These are phyloP conservation scores for Alternaria infectoria DNA, from an alignment of 2,329 filamentous ascomycete genomes.

Conservation along the genomic window DNA sequence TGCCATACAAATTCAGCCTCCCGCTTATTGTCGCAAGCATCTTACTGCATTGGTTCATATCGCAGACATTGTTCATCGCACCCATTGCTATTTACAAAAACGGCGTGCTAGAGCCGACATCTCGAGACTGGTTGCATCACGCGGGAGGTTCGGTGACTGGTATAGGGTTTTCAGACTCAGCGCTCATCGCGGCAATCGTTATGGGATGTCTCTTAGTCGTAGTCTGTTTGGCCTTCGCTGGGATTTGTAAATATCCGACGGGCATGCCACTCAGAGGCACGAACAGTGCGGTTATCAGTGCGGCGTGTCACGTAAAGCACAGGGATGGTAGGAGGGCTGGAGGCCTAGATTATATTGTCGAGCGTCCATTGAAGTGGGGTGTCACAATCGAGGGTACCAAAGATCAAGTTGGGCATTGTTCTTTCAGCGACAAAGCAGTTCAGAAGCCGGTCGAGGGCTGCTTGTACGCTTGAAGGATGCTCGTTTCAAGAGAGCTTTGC, in stretches of 20 bases:
- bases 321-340: background rate
- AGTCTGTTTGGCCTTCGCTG: background rate
- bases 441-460: background rate
- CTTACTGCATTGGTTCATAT: background rate
- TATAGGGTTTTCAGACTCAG: background rate
- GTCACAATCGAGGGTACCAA: background rate
- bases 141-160: background rate
- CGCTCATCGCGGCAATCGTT: background rate
- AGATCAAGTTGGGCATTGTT: background rate
- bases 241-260: fast-evolving
- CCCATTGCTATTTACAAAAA: background rate
- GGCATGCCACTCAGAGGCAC: background rate
- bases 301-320: background rate
- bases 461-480: background rate
- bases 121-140: too few relatives aligned
- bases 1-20: fast-evolving
- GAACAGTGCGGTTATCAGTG: background rate
- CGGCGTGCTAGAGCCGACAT: background rate
- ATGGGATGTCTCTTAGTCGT: background rate
- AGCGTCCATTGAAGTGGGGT: background rate
- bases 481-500: too few relatives aligned
- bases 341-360: fast-evolving
- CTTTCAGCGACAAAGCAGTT: background rate
- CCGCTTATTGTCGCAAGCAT: background rate
- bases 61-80: fast-evolving